Base-by-base conservation (phyloP, 805 yeast genomes). In the Monosporozyma servazzii region DNA sequence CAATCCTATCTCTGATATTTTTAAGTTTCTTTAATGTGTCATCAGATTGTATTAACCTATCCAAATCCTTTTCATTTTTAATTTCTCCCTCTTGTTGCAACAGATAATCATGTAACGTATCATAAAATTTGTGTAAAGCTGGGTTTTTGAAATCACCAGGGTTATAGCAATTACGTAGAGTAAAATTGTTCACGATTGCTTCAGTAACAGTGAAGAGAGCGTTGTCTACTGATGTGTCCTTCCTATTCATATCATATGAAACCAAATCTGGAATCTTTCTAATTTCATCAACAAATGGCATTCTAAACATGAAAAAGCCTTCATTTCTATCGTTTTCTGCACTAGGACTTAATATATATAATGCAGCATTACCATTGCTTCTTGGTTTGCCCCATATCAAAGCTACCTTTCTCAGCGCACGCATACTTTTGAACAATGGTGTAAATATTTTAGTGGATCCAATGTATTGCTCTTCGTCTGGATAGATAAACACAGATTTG, bases 221-320 rank as follows among this genome's bases (percentile, higher is more conserved):
- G 48, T 63, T 51, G 66, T 62, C 49, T 51, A 56, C 50, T 55
- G 58, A 5, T 17, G 30, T 17, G 2, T 50, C 25, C 4, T 17
- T 36, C 1, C 25, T 31, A n/a, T 36, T 23, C 33, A 30, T 30
- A 4, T 45, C 40, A 48, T 56, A 48, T 58, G 56, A 10, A 15
- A 52, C 36, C 6, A 54, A 33, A 8, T 50, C 13, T 0, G 97
- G 96, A 4, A 80, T 65, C 33, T 77, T 73, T 48, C 97, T 72
- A 3, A 88, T 66, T 62, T 87, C 91, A 57, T 88, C 95, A 15
- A 79, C 67, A 72, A 78, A 85, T 1, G 98, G 96, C 21, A 86
- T 58, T 30, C 75, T 73, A 9, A 85, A 74, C 51, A 89, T 64
- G 47, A 83, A 81, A 54, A 91, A 78, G 0, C 96, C 96, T 51